Conservation (phyloP, 805 yeast species). For the Ogataea ganodermae region DNA sequence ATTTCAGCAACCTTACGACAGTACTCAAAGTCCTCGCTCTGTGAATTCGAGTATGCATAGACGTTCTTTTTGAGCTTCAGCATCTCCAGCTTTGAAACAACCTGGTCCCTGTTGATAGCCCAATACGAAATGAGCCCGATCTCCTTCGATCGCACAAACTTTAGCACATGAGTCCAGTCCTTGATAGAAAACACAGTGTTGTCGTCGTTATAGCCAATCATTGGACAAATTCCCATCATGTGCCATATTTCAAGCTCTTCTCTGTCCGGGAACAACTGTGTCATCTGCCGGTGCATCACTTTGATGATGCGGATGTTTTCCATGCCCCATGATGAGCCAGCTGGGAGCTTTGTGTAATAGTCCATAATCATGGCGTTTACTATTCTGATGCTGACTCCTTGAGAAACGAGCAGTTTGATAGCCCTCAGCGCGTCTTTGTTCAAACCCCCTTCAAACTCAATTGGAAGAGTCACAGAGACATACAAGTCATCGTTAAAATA, state of each 20-base stretch:
- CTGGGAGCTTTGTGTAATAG: constrained; percentile 30
- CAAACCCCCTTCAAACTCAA: constrained; percentile 31
- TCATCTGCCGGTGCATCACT: constrained; percentile 19
- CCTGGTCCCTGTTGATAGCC: constrained; percentile 38
- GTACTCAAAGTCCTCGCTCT: constrained; percentile 25
- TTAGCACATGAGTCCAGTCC: constrained; percentile 29
- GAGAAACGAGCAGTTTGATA: constrained; percentile 15
- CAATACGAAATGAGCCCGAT: constrained; percentile 34
- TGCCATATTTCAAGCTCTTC: constrained; percentile 22
- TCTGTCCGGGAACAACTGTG: constrained; percentile 6
- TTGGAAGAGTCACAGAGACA: constrained; percentile 33
- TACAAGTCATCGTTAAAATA: constrained; percentile 11
- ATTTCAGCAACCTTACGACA: constrained; percentile 19
- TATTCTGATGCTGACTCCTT: constrained; percentile 14
- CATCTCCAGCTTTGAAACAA: constrained; percentile 11
- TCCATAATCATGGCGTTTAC: constrained; percentile 37
- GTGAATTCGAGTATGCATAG: constrained; percentile 27
- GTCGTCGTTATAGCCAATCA: constrained; percentile 39
- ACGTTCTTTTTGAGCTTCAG: constrained; percentile 17
- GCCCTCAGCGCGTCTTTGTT: constrained; percentile 18
- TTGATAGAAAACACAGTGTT: constrained; percentile 21
- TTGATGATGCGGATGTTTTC: constrained; percentile 31
- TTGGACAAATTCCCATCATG: constrained; percentile 35
- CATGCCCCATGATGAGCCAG: constrained; percentile 28
- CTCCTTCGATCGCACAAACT: constrained; percentile 18